These are phyloP conservation scores for Penstemon newberryi DNA, from an alignment of 257 asterid genomes.

Conservation along the genomic window DNA sequence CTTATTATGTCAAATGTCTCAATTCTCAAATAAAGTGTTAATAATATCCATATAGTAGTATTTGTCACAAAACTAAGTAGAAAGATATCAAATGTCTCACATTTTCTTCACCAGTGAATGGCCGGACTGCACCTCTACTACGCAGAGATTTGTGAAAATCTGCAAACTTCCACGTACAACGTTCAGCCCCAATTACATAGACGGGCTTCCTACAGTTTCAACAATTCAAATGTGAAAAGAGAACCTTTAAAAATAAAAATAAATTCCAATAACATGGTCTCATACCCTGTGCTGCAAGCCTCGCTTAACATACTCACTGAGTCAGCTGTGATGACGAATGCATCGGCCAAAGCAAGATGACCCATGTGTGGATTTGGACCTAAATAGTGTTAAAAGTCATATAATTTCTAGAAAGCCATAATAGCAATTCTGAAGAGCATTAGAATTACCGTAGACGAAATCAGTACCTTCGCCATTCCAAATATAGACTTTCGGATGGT, in stretches of 20 bases:
- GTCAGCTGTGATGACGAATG: constrained; percentile 86
- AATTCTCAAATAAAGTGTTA: background rate
- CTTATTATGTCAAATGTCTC: background rate
- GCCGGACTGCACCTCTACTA: constrained; percentile 56
- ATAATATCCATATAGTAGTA: too few species aligned
- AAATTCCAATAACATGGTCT: too few species aligned
- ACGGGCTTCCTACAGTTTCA: constrained; percentile 79
- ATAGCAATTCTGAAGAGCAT: constrained; percentile 6
- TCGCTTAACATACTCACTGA: constrained; percentile 94
- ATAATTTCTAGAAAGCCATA: constrained; percentile 1
- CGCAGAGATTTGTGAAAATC: constrained; percentile 60
- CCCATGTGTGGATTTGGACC: constrained; percentile 94
- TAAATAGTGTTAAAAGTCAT: constrained; percentile 35
- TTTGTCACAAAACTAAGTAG: background rate
- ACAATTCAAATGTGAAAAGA: constrained; percentile 30
- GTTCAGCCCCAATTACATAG: constrained; percentile 79
- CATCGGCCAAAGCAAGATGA: constrained; percentile 88
- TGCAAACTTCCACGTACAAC: constrained; percentile 82
- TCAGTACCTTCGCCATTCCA: constrained; percentile 83
- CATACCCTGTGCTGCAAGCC: constrained; percentile 96
- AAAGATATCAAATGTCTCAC: constrained; percentile 37
- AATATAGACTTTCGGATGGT: constrained; percentile 64
- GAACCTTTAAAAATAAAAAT: background rate
- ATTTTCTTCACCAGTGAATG: constrained; percentile 71
- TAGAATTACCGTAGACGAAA: constrained; percentile 18